Evolutionary conservation across 106 monocot genomes (phyloP), one percentile per base, ranked within the genome.

Genomic region (Alisma plantagoaquatica): DNA sequence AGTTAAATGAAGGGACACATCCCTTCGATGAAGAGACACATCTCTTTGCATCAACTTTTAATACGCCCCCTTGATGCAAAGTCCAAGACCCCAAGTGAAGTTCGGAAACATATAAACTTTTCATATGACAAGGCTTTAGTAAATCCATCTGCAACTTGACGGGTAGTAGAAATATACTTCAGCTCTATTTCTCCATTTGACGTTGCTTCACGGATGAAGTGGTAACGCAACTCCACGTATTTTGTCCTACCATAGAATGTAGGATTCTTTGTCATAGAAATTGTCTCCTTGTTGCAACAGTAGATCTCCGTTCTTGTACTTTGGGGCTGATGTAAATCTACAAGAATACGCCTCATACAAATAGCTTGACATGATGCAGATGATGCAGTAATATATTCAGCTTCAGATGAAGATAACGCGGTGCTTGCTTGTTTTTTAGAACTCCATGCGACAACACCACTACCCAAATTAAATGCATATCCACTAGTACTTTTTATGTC

Each of bases 141-240:
- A 46, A 46, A 46, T 6, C 45, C 45, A 46, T 46, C 45, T 9
- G 45, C 45, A 46, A 46, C 45, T 46, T 46, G 45, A 9, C 19
- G n/a, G 19, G 14, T 46, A 3, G 45, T 46, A n/a, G 45, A 46
- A 46, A 10, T n/a, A 46, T 46, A 46, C 19, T 46, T 46, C 45
- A 46, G 14, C 16, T 10, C 19, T 10, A 46, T 46, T 18, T n/a
- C 6, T 8, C 45, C 45, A n/a, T 46, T 18, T 18, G 45, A 10
- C 14, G 3, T 17, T n/a, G n/a, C 45, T n/a, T 46, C n/a, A 3
- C n/a, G 45, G 19, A 46, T 46, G 16, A 46, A 46, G 16, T 46
- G 45, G 16, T 46, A n/a, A 3, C n/a, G 45, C 14, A 46, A 18
- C 10, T 46, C 45, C n/a, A 46, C 19, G 16, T 46, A 17, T 46